Evolutionary conservation across 2,329 filamentous ascomycete species (phyloP).

Genomic region (Remersonia thermophila): DNA sequence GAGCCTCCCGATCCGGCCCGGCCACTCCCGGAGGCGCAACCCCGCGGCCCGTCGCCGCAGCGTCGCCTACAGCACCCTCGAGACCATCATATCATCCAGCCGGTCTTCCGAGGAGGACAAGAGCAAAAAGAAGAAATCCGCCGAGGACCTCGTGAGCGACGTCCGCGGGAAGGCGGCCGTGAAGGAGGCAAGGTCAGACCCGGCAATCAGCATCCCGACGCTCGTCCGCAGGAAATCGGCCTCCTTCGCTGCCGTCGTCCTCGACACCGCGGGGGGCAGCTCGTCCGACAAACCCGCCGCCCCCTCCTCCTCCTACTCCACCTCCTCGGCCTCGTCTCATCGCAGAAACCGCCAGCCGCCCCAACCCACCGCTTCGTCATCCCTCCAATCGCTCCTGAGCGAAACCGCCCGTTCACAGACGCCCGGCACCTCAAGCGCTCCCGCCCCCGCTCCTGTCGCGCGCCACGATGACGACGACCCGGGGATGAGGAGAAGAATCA

Average conservation of each 20-base stretch:
- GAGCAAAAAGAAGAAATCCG: conserved; percentile 44
- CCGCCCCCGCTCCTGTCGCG: conserved; percentile 20
- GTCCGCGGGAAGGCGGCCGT: conserved; percentile 33
- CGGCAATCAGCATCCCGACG: too few species aligned
- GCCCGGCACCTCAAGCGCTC: too few species aligned
- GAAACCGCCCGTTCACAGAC: too few species aligned
- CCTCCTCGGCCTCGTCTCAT: conserved; percentile 4
- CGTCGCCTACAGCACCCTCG: conserved; percentile 47
- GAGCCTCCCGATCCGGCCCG: conserved; percentile 15
- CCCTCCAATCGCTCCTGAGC: too few species aligned
- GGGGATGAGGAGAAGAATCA: too few species aligned
- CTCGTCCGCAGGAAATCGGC: conserved; percentile 26
- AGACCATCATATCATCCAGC: conserved; percentile 56
- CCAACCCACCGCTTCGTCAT: too few species aligned
- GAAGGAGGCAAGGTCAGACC: conserved; percentile 26
- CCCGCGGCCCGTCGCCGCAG: conserved; percentile 34
- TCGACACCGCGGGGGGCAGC: conserved; percentile 25
- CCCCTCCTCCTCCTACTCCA: neutral
- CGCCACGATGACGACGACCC: too few species aligned
- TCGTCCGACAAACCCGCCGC: neutral
- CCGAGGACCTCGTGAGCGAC: conserved; percentile 42
- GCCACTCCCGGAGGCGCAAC: conserved; percentile 29
- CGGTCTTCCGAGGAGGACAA: conserved; percentile 51
- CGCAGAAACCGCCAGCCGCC: conserved; percentile 18
- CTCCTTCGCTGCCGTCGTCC: conserved; percentile 34